phyloP scores from a whole-genome alignment of 345 rosid species.

The Erysimum cheiranthoides region DNA sequence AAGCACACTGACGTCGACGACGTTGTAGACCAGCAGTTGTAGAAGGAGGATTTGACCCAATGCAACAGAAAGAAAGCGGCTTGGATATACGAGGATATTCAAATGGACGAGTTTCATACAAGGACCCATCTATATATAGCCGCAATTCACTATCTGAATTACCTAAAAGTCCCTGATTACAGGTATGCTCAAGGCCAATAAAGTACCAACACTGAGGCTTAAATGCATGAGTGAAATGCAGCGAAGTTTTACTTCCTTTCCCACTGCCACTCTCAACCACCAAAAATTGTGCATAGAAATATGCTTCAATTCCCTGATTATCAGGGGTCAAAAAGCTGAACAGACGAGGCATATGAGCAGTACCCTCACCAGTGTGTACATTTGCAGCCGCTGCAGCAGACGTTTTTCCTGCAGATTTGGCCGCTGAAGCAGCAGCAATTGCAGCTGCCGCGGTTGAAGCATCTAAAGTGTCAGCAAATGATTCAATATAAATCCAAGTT shows the following conservation, averaged over 20 bases:
- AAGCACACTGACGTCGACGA: conserved; percentile 92
- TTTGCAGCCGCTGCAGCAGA: conserved; percentile 80
- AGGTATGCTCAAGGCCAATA: conserved; percentile 86
- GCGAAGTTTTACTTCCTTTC: conserved; percentile 84
- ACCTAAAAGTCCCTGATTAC: conserved; percentile 82
- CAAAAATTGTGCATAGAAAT: conserved; percentile 94
- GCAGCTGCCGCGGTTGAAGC: conserved; percentile 97
- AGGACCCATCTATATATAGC: conserved; percentile 84
- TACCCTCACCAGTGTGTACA: conserved; percentile 95
- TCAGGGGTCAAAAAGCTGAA: conserved; percentile 94
- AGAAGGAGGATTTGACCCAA: conserved; percentile 94
- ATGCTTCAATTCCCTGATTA: conserved; percentile 94
- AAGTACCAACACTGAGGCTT: conserved; percentile 99
- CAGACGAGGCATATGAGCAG: conserved; percentile 93
- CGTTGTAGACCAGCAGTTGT: conserved; percentile 88
- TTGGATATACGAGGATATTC: conserved; percentile 92
- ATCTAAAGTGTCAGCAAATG: conserved; percentile 94
- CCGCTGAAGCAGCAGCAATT: conserved; percentile 93
- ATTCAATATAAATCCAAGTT: conserved; percentile 98
- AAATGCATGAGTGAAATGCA: conserved; percentile 98
- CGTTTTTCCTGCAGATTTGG: conserved; percentile 84
- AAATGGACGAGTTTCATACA: conserved; percentile 89
- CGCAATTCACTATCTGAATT: conserved; percentile 90
- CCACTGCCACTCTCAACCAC: conserved; percentile 93
- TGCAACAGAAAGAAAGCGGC: conserved; percentile 93